Evolutionary conservation across 2,329 filamentous ascomycete genomes (phyloP), one percentile per base, ranked within the genome.

Genomic region (Xylaria sp.): DNA sequence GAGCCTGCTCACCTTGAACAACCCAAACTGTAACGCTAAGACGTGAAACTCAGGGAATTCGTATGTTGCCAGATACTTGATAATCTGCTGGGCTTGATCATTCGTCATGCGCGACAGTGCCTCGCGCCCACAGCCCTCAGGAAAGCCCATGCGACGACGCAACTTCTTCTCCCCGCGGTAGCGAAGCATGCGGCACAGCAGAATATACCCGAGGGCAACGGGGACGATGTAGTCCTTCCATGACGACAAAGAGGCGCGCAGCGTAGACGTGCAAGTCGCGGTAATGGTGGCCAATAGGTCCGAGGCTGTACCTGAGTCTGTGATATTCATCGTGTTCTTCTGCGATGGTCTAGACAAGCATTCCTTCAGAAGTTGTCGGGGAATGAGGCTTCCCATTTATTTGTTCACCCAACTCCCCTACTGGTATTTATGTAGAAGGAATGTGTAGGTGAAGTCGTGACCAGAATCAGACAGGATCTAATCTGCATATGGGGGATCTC

Each of bases 1-100:
- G 51, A 54, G 55, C 71, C 57, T 41, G 56, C 72, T 61, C 50
- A 79, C 78, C 75, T 79, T 80, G 66, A 80, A 80, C 9, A 80
- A 50, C 1, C 73, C 78, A 67, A 80, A 78, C 58, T 80, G 68
- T 64, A 79, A 59, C 18, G 73, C 63, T 57, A 75, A n/a, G 20
- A 73, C 64, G 20, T 74, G 70, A 18, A 76, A 71, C n/a, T 71
- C 67, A 1, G 78, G 78, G 15, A 78, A 75, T 65, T 80, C 78
- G 60, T 73, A 75, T 9, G 46, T 20, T 5, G 62, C 51, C 1
- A 79, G 54, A 28, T 74, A 74, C 2, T 69, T 62, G 58, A 80
- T 74, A 52, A 80, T 75, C 41, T 73, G 58, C 69, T 80, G 78
- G 9, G 78, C 78, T 58, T 80, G 74, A 28, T 74, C 72, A 46